Conservation (phyloP, 805 yeast species). For the Clavispora santaluciae region DNA sequence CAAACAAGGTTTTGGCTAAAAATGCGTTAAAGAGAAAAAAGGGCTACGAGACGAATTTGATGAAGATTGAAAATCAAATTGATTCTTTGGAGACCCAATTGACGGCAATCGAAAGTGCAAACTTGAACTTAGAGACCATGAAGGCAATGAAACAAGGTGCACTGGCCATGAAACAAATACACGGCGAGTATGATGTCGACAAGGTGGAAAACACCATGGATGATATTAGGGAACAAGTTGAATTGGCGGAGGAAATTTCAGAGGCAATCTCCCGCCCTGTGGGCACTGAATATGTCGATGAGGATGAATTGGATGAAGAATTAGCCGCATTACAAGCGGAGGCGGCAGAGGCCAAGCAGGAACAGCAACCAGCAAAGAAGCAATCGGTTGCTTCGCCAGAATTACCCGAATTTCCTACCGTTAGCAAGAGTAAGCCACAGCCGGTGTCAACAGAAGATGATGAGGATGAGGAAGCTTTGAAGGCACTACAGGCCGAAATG, state of each 20-base stretch:
- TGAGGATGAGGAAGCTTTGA: conserved; percentile 79
- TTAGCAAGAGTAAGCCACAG: conserved; percentile 32
- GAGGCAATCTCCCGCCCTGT: conserved; percentile 95
- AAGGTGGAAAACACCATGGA: conserved; percentile 98
- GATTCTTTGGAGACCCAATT: conserved; percentile 88
- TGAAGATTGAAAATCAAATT: conserved; percentile 79
- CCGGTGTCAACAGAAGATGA: conserved; percentile 48
- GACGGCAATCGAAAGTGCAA: conserved; percentile 88
- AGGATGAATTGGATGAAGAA: conserved; percentile 93
- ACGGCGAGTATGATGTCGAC: conserved; percentile 90
- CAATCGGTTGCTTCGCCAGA: conserved; percentile 23
- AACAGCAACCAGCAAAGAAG: conserved; percentile 13
- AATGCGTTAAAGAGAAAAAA: conserved; percentile 87
- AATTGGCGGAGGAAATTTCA: conserved; percentile 88
- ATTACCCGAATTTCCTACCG: conserved; percentile 44
- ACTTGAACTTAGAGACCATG: conserved; percentile 95
- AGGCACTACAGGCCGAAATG: conserved; percentile 82
- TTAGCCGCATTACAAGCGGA: conserved; percentile 84
- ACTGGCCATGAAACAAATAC: conserved; percentile 91
- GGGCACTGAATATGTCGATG: conserved; percentile 76
- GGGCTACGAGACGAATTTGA: conserved; percentile 69
- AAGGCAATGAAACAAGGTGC: conserved; percentile 99
- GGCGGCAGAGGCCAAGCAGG: conserved; percentile 49
- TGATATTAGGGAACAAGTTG: conserved; percentile 95
- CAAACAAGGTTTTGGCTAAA: conserved; percentile 71